Percentiles rank a stretch among this genome's conserved stretches.
phyloP scores from a whole-genome alignment of 106 monocot species.

The Dendrobium chrysotoxum region DNA sequence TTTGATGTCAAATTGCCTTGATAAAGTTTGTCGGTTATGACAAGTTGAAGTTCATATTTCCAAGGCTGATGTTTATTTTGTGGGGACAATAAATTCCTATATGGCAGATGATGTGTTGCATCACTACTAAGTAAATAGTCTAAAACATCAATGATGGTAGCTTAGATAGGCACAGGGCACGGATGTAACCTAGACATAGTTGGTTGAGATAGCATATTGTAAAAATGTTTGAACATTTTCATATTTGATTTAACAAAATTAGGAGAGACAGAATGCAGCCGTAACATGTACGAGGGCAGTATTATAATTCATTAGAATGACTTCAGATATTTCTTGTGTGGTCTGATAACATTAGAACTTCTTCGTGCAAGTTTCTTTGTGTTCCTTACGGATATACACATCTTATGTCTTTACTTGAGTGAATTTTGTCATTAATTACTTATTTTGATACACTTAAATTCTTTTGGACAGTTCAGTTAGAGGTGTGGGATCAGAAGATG shows the following conservation, averaged over 20 bases:
- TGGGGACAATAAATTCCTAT: background rate
- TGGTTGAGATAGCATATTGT: background rate
- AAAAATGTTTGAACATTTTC: background rate
- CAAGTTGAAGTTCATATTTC: background rate
- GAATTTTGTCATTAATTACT: background rate
- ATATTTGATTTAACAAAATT: background rate
- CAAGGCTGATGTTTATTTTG: background rate
- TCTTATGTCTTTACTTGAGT: background rate
- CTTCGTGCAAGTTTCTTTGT: background rate
- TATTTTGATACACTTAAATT: slow-evolving; percentile 16
- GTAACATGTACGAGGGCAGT: background rate
- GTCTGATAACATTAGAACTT: background rate
- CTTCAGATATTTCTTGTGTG: background rate
- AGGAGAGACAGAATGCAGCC: background rate
- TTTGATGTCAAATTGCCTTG: background rate
- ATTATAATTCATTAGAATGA: background rate
- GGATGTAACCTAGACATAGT: background rate
- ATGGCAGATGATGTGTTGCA: background rate
- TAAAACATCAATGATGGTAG: background rate
- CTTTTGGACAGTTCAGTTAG: slow-evolving; percentile 87
- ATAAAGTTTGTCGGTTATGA: background rate
- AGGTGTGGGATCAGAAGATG: slow-evolving; percentile 66
- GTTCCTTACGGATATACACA: background rate
- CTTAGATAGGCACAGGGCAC: background rate
- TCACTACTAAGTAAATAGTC: background rate